Evolutionary conservation across 2,329 filamentous ascomycete species (phyloP).

Genomic region (Chaetomiaceae sp.): DNA sequence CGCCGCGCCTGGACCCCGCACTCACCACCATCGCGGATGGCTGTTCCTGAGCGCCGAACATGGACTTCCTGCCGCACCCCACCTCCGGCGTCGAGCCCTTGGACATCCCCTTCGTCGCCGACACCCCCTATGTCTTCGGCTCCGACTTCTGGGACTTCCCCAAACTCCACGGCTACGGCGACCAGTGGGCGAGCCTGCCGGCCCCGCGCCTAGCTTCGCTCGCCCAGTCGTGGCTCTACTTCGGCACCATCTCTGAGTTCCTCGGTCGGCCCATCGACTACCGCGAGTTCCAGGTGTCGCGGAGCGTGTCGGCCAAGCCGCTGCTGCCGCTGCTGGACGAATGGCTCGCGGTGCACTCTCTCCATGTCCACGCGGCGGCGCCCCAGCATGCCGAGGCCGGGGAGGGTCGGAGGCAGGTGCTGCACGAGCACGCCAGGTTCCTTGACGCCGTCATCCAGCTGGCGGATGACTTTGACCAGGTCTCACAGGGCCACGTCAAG

Average conservation of each 20-base stretch:
- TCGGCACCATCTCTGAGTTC: conserved; percentile 21
- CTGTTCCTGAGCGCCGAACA: conserved; percentile 12
- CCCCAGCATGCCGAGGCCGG: background rate
- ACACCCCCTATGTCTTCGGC: conserved; percentile 19
- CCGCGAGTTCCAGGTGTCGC: conserved; percentile 15
- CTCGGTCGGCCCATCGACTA: conserved; percentile 20
- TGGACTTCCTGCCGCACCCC: conserved; percentile 22
- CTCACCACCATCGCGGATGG: conserved; percentile 12
- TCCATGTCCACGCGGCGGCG: background rate
- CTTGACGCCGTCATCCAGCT: conserved; percentile 19
- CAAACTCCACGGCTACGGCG: conserved; percentile 20
- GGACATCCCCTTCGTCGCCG: conserved; percentile 22
- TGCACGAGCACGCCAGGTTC: conserved; percentile 16
- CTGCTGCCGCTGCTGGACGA: conserved; percentile 17
- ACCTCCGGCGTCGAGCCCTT: conserved; percentile 18
- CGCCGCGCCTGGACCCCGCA: conserved; percentile 16
- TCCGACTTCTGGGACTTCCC: conserved; percentile 23
- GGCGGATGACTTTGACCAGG: conserved; percentile 20
- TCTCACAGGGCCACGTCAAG: conserved; percentile 19
- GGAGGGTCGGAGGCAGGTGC: conserved; percentile 10
- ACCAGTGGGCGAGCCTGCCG: conserved; percentile 21
- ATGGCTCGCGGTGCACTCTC: conserved; percentile 13
- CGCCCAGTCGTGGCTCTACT: conserved; percentile 23
- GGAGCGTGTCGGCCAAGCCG: conserved; percentile 16
- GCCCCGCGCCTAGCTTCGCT: conserved; percentile 18